A percentile compares a stretch with the other conserved stretches of the same genome.
Evolutionary conservation across 2,329 filamentous ascomycete genomes (phyloP).

Genomic region (Scopulariopsis brevicaulis): DNA sequence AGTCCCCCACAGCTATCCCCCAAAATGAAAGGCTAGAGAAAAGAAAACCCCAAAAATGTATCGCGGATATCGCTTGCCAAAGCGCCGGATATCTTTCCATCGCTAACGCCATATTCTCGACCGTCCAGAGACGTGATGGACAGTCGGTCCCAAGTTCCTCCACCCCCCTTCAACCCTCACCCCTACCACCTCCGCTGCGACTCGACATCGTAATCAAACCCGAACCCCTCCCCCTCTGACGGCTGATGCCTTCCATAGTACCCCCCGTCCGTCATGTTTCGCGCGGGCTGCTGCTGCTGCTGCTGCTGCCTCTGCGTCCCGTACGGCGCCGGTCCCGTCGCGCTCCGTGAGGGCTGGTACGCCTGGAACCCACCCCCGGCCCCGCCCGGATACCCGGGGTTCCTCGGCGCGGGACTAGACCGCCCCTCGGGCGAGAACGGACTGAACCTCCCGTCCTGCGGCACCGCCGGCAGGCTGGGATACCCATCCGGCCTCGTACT

Average conservation of each 20-base stretch:
- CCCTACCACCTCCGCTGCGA: slow-evolving; percentile 15
- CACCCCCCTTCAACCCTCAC: slow-evolving; percentile 13
- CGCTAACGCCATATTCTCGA: no score
- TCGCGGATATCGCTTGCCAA: no score
- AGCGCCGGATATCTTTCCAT: no score
- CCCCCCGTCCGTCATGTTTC: slow-evolving; percentile 29
- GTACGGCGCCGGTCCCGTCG: slow-evolving; percentile 23
- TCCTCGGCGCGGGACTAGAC: slow-evolving; percentile 17
- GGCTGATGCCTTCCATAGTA: slow-evolving; percentile 5
- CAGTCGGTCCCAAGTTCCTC: not conserved
- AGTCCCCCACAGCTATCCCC: no score
- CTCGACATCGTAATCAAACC: slow-evolving; percentile 24
- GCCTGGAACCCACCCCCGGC: slow-evolving; percentile 13
- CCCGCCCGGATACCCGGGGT: slow-evolving; percentile 3
- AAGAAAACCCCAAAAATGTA: no score
- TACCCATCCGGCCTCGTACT: slow-evolving; percentile 19
- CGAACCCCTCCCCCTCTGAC: slow-evolving; percentile 12
- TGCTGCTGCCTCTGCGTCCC: slow-evolving; percentile 12
- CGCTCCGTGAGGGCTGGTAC: slow-evolving; percentile 21
- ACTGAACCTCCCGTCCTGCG: slow-evolving; percentile 1
- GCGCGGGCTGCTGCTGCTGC: slow-evolving; percentile 22
- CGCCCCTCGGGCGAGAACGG: slow-evolving; percentile 19
- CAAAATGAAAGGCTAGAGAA: no score
- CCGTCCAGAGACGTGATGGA: not conserved
- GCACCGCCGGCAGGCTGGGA: slow-evolving; percentile 11